These are phyloP conservation scores for Pichia pseudocactophila DNA, from an alignment of 805 yeast genomes.

Conservation along the genomic window DNA sequence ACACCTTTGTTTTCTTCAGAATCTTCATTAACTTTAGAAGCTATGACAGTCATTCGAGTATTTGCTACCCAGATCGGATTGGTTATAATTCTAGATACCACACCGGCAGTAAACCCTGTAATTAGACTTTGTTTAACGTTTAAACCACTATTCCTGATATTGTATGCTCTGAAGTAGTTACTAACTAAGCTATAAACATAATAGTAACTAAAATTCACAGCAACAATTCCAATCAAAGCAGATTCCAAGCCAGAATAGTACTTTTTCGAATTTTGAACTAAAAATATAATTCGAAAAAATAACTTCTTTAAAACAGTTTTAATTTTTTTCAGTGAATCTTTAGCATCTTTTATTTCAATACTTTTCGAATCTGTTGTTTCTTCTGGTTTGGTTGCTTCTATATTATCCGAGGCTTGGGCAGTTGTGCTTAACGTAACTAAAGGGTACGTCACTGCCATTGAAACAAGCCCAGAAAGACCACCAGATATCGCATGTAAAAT, in stretches of 20 bases:
- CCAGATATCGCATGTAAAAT: constrained; percentile 91
- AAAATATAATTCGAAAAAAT: constrained; percentile 33
- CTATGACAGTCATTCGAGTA: constrained; percentile 68
- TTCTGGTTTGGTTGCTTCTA: constrained; percentile 5
- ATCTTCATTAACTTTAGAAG: constrained; percentile 7
- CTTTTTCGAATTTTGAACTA: constrained; percentile 54
- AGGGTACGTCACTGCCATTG: constrained; percentile 86
- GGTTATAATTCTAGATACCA: constrained; percentile 70
- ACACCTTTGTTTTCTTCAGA: constrained; percentile 11
- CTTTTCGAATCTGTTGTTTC: not conserved
- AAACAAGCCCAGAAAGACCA: constrained; percentile 84
- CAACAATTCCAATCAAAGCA: constrained; percentile 76
- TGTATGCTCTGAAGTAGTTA: constrained; percentile 3
- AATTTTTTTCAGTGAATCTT: not conserved
- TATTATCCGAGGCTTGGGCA: constrained; percentile 54
- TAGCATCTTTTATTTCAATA: constrained; percentile 4
- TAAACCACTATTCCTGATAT: constrained; percentile 26
- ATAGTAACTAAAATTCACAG: constrained; percentile 83
- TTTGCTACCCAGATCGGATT: constrained; percentile 96
- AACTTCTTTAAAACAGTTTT: constrained; percentile 22
- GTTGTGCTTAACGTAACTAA: constrained; percentile 78
- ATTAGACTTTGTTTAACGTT: constrained; percentile 59
- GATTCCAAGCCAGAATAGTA: constrained; percentile 82
- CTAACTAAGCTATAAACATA: constrained; percentile 74
- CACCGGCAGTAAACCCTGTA: constrained; percentile 82